These are phyloP conservation scores for Boeremia exigua DNA, from an alignment of 2,329 filamentous ascomycete species.

Conservation along the genomic window DNA sequence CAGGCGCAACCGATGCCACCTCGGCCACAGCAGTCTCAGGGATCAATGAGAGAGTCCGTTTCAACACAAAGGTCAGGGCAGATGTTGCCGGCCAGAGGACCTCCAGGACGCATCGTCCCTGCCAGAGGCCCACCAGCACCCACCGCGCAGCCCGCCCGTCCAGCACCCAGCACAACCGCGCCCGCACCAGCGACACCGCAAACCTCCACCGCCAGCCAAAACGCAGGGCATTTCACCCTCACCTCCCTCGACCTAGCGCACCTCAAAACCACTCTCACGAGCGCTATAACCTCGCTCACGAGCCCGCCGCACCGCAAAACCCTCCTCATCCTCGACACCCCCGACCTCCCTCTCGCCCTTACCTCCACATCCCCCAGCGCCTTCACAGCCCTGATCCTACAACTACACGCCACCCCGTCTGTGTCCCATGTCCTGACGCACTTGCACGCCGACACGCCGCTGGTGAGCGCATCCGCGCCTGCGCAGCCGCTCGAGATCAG, in stretches of 20 bases:
- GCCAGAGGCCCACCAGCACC: constrained; percentile 21
- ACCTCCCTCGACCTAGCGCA: constrained; percentile 35
- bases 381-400: constrained; percentile 36
- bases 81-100: constrained; percentile 25
- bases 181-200: background rate
- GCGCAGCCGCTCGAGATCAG: constrained; percentile 45
- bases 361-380: constrained; percentile 28
- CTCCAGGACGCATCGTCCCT: constrained; percentile 26
- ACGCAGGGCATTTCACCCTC: constrained; percentile 29
- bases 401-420: constrained; percentile 56
- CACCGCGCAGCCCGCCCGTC: constrained; percentile 1
- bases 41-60: too few species aligned
- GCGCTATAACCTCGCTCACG: constrained; percentile 32
- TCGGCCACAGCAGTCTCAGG: constrained; percentile 3
- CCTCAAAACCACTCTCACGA: constrained; percentile 32
- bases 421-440: constrained; percentile 70
- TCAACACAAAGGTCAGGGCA: constrained; percentile 10
- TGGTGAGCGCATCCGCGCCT: constrained; percentile 59
- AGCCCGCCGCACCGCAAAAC: constrained; percentile 30
- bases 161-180: constrained; percentile 1
- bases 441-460: constrained; percentile 73
- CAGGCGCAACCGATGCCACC: background rate
- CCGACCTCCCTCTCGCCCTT: constrained; percentile 52
- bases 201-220: background rate
- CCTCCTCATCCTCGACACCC: constrained; percentile 54